Evolutionary conservation across 1,284 basidiomycete species (phyloP).

Genomic region (Puccinia coronata): DNA sequence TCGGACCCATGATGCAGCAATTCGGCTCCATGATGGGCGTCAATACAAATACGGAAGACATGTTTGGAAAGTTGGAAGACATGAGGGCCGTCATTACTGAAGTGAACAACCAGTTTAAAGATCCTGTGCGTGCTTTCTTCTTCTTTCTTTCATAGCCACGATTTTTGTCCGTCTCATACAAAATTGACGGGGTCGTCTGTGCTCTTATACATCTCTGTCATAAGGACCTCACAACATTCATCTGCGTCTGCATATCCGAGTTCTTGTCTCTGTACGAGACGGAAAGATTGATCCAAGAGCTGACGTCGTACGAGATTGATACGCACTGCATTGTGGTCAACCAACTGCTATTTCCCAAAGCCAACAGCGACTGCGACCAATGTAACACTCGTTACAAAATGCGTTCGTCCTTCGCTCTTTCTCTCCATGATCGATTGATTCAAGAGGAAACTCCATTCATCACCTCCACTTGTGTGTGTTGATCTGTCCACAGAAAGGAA

Average conservation of each 20-base stretch:
- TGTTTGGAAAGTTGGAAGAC: constrained; percentile 95
- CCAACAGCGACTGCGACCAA: constrained; percentile 90
- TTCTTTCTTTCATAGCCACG: background rate
- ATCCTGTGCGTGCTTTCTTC: constrained; percentile 72
- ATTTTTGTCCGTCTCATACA: background rate
- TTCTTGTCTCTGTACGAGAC: constrained; percentile 98
- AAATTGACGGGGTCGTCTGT: background rate
- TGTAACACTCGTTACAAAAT: constrained; percentile 91
- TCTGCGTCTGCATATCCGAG: constrained; percentile 97
- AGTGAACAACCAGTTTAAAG: constrained; percentile 98
- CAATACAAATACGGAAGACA: constrained; percentile 80
- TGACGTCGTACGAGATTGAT: constrained; percentile 95
- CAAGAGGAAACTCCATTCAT: no score
- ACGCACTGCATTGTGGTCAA: constrained; percentile 99
- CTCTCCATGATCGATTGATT: background rate
- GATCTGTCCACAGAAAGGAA: constrained; percentile 68
- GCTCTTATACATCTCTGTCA: background rate
- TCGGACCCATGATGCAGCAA: constrained; percentile 96
- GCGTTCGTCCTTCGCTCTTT: constrained; percentile 61
- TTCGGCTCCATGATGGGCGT: constrained; percentile 96
- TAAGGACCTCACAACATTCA: constrained; percentile 64
- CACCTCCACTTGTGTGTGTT: background rate
- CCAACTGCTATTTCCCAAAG: constrained; percentile 89
- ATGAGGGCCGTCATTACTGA: constrained; percentile 98
- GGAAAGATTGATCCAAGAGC: constrained; percentile 92